Evolutionary conservation across 176 grass and related monocot genomes (phyloP).

Genomic region (Juncus effusus): DNA sequence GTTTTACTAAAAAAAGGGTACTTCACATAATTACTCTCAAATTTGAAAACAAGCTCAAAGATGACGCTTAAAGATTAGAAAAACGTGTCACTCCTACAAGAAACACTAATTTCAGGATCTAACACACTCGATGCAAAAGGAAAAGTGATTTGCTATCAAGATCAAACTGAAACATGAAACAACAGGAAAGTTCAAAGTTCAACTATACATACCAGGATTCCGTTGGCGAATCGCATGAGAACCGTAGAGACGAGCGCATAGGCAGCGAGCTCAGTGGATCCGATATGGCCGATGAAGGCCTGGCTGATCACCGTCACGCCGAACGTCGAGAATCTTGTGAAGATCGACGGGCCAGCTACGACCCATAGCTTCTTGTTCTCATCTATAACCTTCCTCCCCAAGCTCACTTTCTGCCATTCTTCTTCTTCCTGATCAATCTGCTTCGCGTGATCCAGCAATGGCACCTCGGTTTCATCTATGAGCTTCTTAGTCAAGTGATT

Average conservation of each 20-base stretch:
- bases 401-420: constrained; percentile 18
- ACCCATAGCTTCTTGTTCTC: constrained; percentile 89
- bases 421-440: neutral
- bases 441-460: neutral
- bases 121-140: too few relatives aligned
- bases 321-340: constrained; percentile 69
- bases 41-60: too few relatives aligned
- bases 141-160: too few relatives aligned
- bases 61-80: too few relatives aligned
- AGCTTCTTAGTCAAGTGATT: constrained; percentile 30
- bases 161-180: too few relatives aligned
- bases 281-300: constrained; percentile 81
- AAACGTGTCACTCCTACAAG: too few relatives aligned
- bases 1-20: too few relatives aligned
- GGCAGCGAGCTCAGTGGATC: constrained; percentile 70
- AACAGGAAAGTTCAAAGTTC: too few relatives aligned
- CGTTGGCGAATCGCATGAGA: constrained; percentile 71
- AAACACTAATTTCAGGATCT: too few relatives aligned
- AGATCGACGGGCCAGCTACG: constrained; percentile 75
- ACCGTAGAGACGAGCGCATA: constrained; percentile 77
- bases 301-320: constrained; percentile 89
- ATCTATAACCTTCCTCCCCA: constrained; percentile 31
- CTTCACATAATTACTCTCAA: too few relatives aligned
- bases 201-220: constrained; percentile 42
- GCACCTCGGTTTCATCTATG: neutral